Base-by-base conservation (phyloP, 768 basidiomycete species). In the Russula dissimulans region DNA sequence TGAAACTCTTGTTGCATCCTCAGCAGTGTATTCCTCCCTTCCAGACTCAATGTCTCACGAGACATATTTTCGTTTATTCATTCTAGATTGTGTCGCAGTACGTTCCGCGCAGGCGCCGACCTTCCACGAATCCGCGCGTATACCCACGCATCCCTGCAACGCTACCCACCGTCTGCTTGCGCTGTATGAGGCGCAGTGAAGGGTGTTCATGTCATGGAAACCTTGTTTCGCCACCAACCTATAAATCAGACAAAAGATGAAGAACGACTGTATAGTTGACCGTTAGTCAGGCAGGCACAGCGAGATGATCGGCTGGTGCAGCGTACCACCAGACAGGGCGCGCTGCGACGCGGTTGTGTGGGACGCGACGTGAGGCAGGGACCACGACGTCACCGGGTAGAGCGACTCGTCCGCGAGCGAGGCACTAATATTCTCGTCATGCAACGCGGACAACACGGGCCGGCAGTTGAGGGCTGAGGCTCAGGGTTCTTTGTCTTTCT, bases 151-250 rank as follows among this genome's bases (percentile, higher is more conserved):
- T 0, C 79, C 88, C 64, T 90, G 89, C 6, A 91, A 75, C 3
- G 89, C 91, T 32, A 82, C 81, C 3, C 89, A 77, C 38, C 71
- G 73, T 22, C 69, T 68, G 18, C 69, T 69, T 1, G 78, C 73
- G 59, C 76, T 77, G 69, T 91, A 91, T 6, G 78, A 76, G 5
- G 83, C 87, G 57, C 86, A 86, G 65, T 91, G 89, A 10, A 91
- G 74, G 59, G 90, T 84, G 68, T 91, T 90, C 64, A 79, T 82
- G 67, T 88, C 87, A 70, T 91, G 90, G 70, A 26, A 91, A 90
- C 26, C 87, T 85, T 0, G 85, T 85, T 60, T 91, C 84, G n/a
- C 0, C 88, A 83, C 87, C 85, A 56, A 5, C 1, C 32, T 31
- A 17, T 5, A 12, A 32, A 10, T 41, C 34, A 12, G 32, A 45